A percentile compares a stretch with the other conserved stretches of the same genome.
Evolutionary conservation across 2,329 filamentous ascomycete species (phyloP).

Genomic region (Aspergillus terreus): DNA sequence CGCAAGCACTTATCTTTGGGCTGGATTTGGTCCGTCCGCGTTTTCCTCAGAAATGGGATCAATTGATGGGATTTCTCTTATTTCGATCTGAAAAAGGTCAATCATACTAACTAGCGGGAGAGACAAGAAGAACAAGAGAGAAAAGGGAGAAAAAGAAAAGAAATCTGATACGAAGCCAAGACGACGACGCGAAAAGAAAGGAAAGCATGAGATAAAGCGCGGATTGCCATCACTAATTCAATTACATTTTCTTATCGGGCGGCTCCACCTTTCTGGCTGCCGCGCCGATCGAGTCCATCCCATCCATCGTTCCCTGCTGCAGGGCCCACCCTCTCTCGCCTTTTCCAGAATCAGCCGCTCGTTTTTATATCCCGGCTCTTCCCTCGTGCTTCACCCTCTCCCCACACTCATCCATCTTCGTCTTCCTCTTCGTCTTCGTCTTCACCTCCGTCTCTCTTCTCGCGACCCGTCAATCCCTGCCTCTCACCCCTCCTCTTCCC

Average conservation of each 20-base stretch:
- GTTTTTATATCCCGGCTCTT: conserved; percentile 2
- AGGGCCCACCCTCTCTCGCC: neutral
- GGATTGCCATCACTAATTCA: neutral
- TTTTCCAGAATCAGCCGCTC: conserved; percentile 1
- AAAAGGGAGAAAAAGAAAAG: neutral
- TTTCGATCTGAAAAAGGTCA: neutral
- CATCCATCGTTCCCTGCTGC: neutral
- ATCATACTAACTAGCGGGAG: neutral
- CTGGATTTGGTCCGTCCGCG: neutral
- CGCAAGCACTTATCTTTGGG: neutral
- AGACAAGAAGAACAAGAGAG: neutral
- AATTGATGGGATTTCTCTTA: neutral
- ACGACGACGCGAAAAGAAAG: neutral
- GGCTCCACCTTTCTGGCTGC: neutral
- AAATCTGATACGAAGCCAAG: neutral
- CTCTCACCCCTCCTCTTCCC: neutral
- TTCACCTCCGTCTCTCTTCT: neutral
- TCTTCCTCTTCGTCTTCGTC: neutral
- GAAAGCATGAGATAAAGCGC: neutral
- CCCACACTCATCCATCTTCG: neutral
- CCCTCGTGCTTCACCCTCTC: neutral
- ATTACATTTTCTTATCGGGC: neutral
- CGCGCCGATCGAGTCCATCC: neutral
- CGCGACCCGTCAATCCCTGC: neutral
- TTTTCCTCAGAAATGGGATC: neutral